Conservation (phyloP, 2,329 filamentous ascomycete species). For the Fusarium nanum region DNA sequence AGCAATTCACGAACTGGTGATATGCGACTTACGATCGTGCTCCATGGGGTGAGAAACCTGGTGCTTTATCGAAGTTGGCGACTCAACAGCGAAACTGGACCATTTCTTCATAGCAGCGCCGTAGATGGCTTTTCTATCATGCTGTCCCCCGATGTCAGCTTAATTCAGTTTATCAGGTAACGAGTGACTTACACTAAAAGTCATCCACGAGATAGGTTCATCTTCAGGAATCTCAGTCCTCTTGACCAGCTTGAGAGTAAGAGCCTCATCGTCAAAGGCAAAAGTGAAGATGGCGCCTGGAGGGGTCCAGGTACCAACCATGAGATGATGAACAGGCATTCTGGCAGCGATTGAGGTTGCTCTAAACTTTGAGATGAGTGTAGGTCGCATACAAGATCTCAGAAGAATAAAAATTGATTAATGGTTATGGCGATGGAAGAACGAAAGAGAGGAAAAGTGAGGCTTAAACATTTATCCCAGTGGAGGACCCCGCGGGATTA, state of each 20-base stretch:
- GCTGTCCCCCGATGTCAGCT: conserved; percentile 59
- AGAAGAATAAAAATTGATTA: neutral
- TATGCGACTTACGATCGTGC: conserved; percentile 72
- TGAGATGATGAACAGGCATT: conserved; percentile 86
- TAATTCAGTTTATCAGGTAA: neutral
- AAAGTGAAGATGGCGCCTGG: conserved; percentile 92
- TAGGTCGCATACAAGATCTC: conserved; percentile 17
- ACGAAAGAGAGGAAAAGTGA: conserved; percentile 1
- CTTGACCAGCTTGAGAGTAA: conserved; percentile 80
- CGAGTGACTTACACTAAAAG: conserved; percentile 76
- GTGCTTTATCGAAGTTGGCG: conserved; percentile 80
- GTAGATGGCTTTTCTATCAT: conserved; percentile 85
- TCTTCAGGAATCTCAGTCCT: conserved; percentile 83
- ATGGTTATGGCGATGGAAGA: conserved; percentile 23
- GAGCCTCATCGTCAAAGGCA: conserved; percentile 83
- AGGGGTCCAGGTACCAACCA: conserved; percentile 92
- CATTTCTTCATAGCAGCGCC: conserved; percentile 95
- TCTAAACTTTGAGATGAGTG: conserved; percentile 27
- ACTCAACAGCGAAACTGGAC: conserved; percentile 82
- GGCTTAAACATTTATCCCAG: conserved; percentile 48
- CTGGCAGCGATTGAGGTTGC: conserved; percentile 44
- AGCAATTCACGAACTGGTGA: neutral
- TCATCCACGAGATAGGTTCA: conserved; percentile 94
- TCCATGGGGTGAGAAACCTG: conserved; percentile 79
- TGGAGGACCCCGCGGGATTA: conserved; percentile 29